Base-by-base conservation (phyloP, 352 stramenopile species). In the Phytophthora fragariaefolia region DNA sequence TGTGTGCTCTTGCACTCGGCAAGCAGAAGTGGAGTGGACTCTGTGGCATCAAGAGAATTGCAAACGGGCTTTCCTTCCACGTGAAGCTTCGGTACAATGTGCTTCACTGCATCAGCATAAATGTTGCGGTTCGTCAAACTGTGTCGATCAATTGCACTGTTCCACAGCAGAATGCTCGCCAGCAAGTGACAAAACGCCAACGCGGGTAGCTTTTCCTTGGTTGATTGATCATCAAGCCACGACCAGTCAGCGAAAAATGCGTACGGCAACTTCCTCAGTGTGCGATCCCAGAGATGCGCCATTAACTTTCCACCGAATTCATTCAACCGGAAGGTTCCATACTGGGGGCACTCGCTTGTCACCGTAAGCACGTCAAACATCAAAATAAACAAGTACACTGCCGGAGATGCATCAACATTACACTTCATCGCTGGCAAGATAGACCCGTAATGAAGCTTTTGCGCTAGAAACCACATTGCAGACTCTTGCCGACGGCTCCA, bases 211-310 rank as follows among this genome's bases (percentile, higher is more conserved):
- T 70, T 75, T 3, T 69, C 64, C 12, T 69, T 75, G 2, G 51
- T 62, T 5, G 61, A 76, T 50, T 89, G 79, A 24, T 85, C 70
- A 27, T 91, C 80, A 15, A 91, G 79, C 83, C 83, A 91, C n/a
- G 71, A 70, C 60, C 80, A 91, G n/a, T 91, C 83, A 6, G 76
- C 66, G 20, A 88, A 87, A 57, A 89, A 77, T 27, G 82, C 49
- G 27, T 86, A 83, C 57, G 79, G 79, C 9, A 91, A 36, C 59
- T 77, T 82, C 49, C 76, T 77, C 6, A 91, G 69, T 27, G 76
- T 56, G 6, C 71, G 45, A 17, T 77, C 63, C 82, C 82, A 91
- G 7, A 91, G 60, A 12, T 77, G 56, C 7, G 58, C 50, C 46
- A 88, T n/a, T 17, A 82, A 12, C 23, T 73, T 73, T 4, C 49